A percentile compares a stretch with the other conserved stretches of the same genome.
Conservation (phyloP, 306 rosid species). For the Argentina anserina region DNA sequence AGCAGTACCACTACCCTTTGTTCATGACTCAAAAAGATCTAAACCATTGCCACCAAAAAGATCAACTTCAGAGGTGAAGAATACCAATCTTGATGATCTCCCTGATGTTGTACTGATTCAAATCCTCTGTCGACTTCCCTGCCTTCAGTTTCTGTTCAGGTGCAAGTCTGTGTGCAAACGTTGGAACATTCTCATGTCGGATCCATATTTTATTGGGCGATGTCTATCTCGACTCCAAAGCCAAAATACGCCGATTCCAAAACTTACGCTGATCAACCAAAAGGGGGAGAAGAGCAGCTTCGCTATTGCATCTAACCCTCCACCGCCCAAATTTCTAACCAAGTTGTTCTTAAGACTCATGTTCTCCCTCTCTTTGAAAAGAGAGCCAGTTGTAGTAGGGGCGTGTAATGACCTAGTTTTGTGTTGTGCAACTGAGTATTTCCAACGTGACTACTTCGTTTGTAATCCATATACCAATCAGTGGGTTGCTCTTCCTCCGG, state of each 20-base stretch:
- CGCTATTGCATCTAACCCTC: not conserved
- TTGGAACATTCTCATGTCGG: not conserved
- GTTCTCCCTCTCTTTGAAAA: not conserved
- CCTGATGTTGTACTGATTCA: not conserved
- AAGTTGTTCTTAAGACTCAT: not conserved
- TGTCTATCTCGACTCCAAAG: not conserved
- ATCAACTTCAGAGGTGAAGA: not conserved
- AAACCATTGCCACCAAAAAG: not conserved
- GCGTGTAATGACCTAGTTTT: not conserved
- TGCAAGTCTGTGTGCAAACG: not conserved
- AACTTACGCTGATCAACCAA: not conserved
- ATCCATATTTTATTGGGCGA: not conserved
- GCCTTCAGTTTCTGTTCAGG: not conserved
- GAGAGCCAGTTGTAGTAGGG: not conserved
- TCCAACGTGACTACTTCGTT: not conserved
- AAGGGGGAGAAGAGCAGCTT: not conserved
- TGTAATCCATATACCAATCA: not conserved
- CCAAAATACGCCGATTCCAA: not conserved
- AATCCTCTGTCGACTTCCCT: not conserved
- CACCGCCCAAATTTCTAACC: not conserved
- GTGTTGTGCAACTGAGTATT: not conserved
- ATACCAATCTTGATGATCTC: not conserved
- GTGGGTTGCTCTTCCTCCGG: conserved; percentile 2
- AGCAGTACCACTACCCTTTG: not conserved
- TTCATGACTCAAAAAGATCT: not conserved